Base-by-base conservation (phyloP, 108 stramenopile species). In the Skeletonema costatum region DNA sequence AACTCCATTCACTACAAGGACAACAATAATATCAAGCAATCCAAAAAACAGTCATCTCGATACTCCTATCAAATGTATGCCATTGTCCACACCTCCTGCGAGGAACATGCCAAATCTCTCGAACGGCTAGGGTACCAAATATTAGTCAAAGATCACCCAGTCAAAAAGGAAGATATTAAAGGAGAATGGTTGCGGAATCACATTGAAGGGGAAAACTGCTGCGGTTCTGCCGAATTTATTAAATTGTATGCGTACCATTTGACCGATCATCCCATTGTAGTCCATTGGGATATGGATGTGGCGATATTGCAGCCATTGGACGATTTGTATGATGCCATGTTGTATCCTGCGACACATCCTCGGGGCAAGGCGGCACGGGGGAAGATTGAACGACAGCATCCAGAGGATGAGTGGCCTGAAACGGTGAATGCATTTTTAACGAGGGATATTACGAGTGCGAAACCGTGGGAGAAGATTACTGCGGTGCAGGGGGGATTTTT, bases 201-300 rank as follows among this genome's bases (percentile, higher is more conserved):
- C 32, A 75, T 83, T 1, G 59, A 83, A 14, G 74, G 60, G 1
- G 81, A 80, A 3, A 88, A 92, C 12, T 98, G 97, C 70, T 98
- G 97, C 72, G 90, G 91, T 2, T 74, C 73, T 30, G 90, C 88
- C 59, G 97, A 98, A 80, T 95, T 93, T 44, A 69, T 98, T 25
- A 98, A 98, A 74, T 65, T 98, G 33, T 96, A 96, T 70, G 85
- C 95, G 1, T 98, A 89, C 42, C 89, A 89, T 21, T 32, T 91
- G 17, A 77, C 76, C 21, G 60, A 93, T 56, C 87, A 91, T 71
- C 78, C 85, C 39, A 70, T 85, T 31, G 86, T 85, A 29, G 90
- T 90, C 0, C 90, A 90, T 60, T 74, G 85, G 66, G 90, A 90
- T 60, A 87, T 90, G 66, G 90, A 90, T 58, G 86, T 88, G 65